Evolutionary conservation across 2,329 filamentous ascomycete species (phyloP), one percentile per base, ranked within the genome.

Genomic region (Pestalotiopsis sp.): DNA sequence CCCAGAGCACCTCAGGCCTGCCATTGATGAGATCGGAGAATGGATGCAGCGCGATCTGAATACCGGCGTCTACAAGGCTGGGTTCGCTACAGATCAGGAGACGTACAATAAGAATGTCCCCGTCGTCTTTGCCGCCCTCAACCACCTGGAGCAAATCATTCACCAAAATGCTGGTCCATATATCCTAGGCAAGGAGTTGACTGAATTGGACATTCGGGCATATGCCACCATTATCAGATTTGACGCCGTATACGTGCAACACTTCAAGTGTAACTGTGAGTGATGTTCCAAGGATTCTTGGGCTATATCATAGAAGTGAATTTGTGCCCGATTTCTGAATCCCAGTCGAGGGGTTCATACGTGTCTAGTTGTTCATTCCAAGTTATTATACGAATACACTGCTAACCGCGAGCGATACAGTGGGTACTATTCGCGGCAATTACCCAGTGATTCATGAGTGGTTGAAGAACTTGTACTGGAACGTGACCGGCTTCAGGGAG

Each of bases 361-460:
- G 17, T n/a, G 3, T 1, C 3, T n/a, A 3, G 11, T n/a, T 20
- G 7, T 3, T 52, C n/a, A 52, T 52, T 12, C 23, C 14, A 9
- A 23, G 20, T 23, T 23, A 6, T 9, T 27, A 4, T 3, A 25
- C 7, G 57, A 59, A 36, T 4, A 36, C 6, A 23, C 7, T 23
- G 57, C 57, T 59, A 36, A 59, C 12, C 57, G 17, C 23, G 6
- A 59, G 6, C 7, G 7, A 14, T n/a, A 2, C 27, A 59, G 57
- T 91, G 38, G 87, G 88, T 2, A 90, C 81, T 12, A 84, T 91
- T 57, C 79, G 89, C 5, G 85, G 87, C 73, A 83, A 87, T 67
- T 91, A 91, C 72, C 89, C 89, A 0, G 82, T 86, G 12, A 73
- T 91, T 67, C 82, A 89, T 74, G 87, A 89, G 70, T 91, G 88